These are phyloP conservation scores for Myrica gale DNA, from an alignment of 306 rosid genomes.

Conservation along the genomic window DNA sequence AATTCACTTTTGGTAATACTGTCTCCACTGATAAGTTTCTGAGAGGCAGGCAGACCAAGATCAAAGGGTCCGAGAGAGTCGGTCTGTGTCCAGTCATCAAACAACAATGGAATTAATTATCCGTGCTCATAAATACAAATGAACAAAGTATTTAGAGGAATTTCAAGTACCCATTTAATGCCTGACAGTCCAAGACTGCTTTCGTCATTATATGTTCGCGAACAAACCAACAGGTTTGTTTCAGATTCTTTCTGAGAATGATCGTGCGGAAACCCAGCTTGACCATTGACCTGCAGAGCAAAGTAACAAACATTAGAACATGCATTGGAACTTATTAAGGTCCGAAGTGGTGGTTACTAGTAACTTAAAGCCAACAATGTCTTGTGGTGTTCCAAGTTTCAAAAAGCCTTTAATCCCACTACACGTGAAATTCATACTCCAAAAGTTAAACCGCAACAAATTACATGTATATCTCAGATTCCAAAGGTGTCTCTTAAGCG, in stretches of 20 bases:
- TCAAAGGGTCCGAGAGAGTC: constrained; percentile 86
- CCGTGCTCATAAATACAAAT: neutral
- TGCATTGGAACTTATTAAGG: neutral
- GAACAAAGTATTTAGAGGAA: constrained; percentile 10
- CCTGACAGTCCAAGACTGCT: constrained; percentile 76
- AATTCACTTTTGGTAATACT: constrained; percentile 38
- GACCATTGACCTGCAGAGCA: constrained; percentile 43
- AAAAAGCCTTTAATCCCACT: constrained; percentile 12
- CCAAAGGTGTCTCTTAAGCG: neutral
- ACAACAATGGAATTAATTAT: constrained; percentile 20
- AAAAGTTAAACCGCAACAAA: neutral
- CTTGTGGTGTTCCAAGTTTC: constrained; percentile 19
- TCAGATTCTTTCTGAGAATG: constrained; percentile 40
- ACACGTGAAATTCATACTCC: neutral
- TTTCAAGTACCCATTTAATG: constrained; percentile 74
- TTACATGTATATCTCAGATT: too few relatives aligned
- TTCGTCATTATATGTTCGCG: constrained; percentile 52
- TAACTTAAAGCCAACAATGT: constrained; percentile 15
- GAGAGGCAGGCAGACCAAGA: constrained; percentile 59
- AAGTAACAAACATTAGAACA: constrained; percentile 12
- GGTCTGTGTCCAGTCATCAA: constrained; percentile 41
- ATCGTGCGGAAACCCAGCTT: constrained; percentile 41
- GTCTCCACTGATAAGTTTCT: constrained; percentile 50
- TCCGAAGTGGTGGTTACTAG: neutral
- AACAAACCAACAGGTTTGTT: constrained; percentile 40